Evolutionary conservation across 78 protist species (phyloP), one percentile per base, ranked within the genome.

Genomic region (Dictyostelium capitatum): DNA sequence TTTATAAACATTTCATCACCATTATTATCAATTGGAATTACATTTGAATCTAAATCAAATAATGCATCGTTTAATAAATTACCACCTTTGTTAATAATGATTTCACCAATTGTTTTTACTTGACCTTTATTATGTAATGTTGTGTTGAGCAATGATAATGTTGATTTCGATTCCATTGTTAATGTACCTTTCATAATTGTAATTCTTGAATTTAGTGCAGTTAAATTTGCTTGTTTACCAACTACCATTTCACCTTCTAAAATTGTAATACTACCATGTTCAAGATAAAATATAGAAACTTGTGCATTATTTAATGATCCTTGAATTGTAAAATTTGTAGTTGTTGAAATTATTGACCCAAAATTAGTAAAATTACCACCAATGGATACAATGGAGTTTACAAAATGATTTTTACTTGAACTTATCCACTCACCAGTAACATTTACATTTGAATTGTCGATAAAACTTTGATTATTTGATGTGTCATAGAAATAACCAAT

Each of bases 1-100:
- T 79, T 79, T 41, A 53, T 67, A 43, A 79, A 56, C 14, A 50
- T 41, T 79, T 79, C 47, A 50, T 17, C 23, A 19, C 43, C 51
- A 0, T 50, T 37, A 43, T 79, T 17, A 10, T 37, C 11, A 17
- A 17, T 53, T 79, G 84, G 75, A 23, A 54, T 30, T 2, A 79
- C 48, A 57, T 79, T 79, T 43, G 72, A 43, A 7, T 56, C 20
- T 19, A 79, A 46, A 57, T 30, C 9, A 14, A 79, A 79, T 6
- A 12, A 9, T 8, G 84, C 84, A 79, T 25, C 14, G 28, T 79
- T 79, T 25, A 10, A 19, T 14, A 79, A 10, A 8, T 30, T 25
- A 41, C 59, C 46, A 4, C 56, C 56, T 37, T 20, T 43, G 46
- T 57, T 54, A n/a, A 79, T 11, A 14, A 41, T 30, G 23, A 43